phyloP scores from a whole-genome alignment of 2,329 filamentous ascomycete species.

The Conoideocrella luteorostrata region DNA sequence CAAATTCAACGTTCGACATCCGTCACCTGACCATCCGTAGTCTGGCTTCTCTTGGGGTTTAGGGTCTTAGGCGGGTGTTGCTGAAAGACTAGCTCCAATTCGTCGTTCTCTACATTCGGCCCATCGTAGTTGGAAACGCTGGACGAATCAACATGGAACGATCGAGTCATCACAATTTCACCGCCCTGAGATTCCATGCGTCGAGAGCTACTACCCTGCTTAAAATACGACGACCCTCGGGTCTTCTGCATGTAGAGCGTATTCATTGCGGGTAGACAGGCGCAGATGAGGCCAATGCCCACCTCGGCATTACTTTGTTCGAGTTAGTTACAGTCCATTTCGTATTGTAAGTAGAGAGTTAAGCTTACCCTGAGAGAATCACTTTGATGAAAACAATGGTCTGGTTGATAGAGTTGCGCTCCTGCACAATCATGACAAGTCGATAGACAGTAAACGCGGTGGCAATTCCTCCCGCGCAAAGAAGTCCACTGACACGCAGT shows the following conservation, averaged over 20 bases:
- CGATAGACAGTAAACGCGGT: constrained; percentile 25
- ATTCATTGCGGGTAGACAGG: constrained; percentile 23
- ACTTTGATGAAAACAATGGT: constrained; percentile 22
- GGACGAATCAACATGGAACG: constrained; percentile 20
- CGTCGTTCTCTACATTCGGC: constrained; percentile 15
- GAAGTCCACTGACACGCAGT: constrained; percentile 21
- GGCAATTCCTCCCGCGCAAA: constrained; percentile 25
- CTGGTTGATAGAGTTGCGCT: constrained; percentile 18
- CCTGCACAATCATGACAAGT: constrained; percentile 17
- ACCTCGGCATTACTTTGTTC: constrained; percentile 21
- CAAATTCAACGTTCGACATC: no score
- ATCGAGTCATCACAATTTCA: constrained; percentile 24
- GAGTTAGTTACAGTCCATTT: no score
- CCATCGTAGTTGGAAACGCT: constrained; percentile 11
- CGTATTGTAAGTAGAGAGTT: not conserved
- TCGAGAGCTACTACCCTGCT: constrained; percentile 12
- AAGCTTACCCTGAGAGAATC: constrained; percentile 17
- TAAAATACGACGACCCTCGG: constrained; percentile 17
- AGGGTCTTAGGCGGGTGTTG: not conserved
- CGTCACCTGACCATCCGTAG: no score
- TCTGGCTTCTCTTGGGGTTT: not conserved
- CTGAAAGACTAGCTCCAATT: constrained; percentile 15
- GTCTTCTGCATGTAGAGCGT: constrained; percentile 13
- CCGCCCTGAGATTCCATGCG: constrained; percentile 10
- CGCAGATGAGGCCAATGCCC: constrained; percentile 25